Evolutionary conservation across 2,329 filamentous ascomycete genomes (phyloP).

Genomic region (Harringtonia lauricola): DNA sequence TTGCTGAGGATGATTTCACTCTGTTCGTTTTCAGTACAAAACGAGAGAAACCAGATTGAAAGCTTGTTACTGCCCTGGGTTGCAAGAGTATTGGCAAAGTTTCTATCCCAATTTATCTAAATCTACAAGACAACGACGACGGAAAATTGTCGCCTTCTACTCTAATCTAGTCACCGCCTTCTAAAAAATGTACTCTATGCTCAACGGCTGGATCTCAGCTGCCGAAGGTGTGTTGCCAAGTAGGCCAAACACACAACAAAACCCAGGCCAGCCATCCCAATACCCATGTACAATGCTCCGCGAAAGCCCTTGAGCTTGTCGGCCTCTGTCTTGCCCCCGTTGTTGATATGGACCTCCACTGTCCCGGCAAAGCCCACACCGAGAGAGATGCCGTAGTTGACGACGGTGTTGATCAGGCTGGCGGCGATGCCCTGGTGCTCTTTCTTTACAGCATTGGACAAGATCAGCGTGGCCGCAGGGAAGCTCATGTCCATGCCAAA

Average conservation of each 20-base stretch:
- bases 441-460: slow-evolving; percentile 38
- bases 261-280: slow-evolving; percentile 24
- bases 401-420: slow-evolving; percentile 50
- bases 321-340: slow-evolving; percentile 10
- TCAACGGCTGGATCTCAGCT: too few species aligned
- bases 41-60: too few species aligned
- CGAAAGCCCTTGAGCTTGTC: slow-evolving; percentile 22
- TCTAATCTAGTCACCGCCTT: too few species aligned
- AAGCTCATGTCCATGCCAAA: slow-evolving; percentile 22
- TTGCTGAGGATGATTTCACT: too few species aligned
- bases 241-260: slow-evolving; percentile 15
- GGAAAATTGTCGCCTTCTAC: too few species aligned
- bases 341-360: slow-evolving; percentile 34
- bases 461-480: slow-evolving; percentile 26
- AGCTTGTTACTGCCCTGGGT: too few species aligned
- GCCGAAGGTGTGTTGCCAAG: background rate
- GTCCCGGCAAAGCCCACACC: slow-evolving; percentile 56
- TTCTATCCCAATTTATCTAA: too few species aligned
- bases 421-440: slow-evolving; percentile 34
- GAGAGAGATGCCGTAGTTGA: slow-evolving; percentile 58
- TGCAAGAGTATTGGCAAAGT: too few species aligned
- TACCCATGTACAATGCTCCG: slow-evolving; percentile 25
- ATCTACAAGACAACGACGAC: too few species aligned
- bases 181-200: too few species aligned
- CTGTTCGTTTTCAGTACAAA: too few species aligned